Conservation (phyloP, 2,329 filamentous ascomycete species). For the Juglanconis oblonga region DNA sequence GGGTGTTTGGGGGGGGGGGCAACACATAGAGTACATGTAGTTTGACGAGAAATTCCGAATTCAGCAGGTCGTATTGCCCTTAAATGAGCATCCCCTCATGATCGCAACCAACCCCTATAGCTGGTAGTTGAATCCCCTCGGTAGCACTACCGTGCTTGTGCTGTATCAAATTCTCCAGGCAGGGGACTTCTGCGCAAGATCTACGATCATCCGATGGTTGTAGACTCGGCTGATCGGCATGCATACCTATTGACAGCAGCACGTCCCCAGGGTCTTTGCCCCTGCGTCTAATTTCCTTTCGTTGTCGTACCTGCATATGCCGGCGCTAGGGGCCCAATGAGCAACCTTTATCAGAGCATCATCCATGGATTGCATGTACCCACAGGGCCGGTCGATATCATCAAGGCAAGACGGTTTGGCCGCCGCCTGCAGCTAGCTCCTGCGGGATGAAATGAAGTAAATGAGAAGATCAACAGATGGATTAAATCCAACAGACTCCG, state of each 20-base stretch:
- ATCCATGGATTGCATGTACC: not conserved
- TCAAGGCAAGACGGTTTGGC: not conserved
- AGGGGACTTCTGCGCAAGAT: not conserved
- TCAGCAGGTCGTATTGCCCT: slow-evolving; percentile 1
- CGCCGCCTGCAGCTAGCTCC: not conserved
- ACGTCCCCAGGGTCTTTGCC: not conserved
- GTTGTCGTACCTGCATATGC: slow-evolving; percentile 5
- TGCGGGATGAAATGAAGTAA: slow-evolving; percentile 1
- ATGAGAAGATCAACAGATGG: not conserved
- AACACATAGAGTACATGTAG: no score
- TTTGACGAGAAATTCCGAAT: no score
- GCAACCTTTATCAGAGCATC: not conserved
- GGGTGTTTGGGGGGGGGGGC: no score
- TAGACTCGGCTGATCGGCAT: slow-evolving; percentile 3
- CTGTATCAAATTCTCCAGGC: no score
- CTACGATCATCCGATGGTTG: not conserved
- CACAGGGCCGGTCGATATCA: not conserved
- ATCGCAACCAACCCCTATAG: no score
- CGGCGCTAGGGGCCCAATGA: not conserved
- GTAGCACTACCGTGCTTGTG: no score
- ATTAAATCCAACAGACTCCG: not conserved
- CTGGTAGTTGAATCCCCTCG: no score
- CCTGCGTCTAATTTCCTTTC: slow-evolving; percentile 1
- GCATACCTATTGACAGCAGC: not conserved
- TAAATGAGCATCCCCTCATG: not conserved